Evolutionary conservation across 352 stramenopile genomes (phyloP).

Genomic region (Elongisporangium prolatum): DNA sequence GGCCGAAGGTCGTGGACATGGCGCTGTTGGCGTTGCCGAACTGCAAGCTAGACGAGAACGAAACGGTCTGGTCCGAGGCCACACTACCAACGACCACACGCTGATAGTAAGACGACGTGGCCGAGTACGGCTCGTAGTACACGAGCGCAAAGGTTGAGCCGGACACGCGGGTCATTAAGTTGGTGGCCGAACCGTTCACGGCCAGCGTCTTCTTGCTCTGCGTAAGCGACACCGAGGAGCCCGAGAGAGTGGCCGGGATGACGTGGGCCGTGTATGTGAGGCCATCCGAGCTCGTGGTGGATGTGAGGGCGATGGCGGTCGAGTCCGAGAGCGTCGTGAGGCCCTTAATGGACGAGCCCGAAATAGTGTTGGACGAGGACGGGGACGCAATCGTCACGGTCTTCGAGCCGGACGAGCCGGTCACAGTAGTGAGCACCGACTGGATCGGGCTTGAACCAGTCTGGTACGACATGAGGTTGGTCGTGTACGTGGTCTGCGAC

Average conservation of each 20-base stretch:
- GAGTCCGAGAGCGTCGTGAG: slow-evolving; percentile 61
- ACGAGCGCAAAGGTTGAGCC: slow-evolving; percentile 55
- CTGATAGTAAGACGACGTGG: slow-evolving; percentile 43
- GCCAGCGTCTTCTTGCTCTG: slow-evolving; percentile 38
- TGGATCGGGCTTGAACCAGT: slow-evolving; percentile 30
- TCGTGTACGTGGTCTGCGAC: slow-evolving; percentile 35
- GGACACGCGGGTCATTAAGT: slow-evolving; percentile 62
- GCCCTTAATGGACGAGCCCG: slow-evolving; percentile 46
- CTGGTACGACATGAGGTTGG: slow-evolving; percentile 63
- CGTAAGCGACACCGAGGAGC: slow-evolving; percentile 31
- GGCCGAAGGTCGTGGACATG: slow-evolving; percentile 46
- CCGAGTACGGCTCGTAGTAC: slow-evolving; percentile 66
- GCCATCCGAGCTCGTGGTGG: slow-evolving; percentile 32
- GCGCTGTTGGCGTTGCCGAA: slow-evolving; percentile 50
- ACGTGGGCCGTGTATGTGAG: slow-evolving; percentile 36
- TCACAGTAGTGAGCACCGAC: slow-evolving; percentile 53
- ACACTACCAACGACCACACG: slow-evolving; percentile 49
- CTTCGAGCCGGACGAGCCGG: slow-evolving; percentile 32
- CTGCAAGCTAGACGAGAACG: slow-evolving; percentile 44
- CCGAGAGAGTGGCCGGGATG: slow-evolving; percentile 42
- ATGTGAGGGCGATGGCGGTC: slow-evolving; percentile 43
- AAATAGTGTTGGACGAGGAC: slow-evolving; percentile 43
- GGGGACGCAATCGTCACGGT: slow-evolving; percentile 38
- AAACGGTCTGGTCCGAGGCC: slow-evolving; percentile 37
- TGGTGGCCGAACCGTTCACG: slow-evolving; percentile 59